These are phyloP conservation scores for Trametes hirsuta DNA, from an alignment of 1,284 basidiomycete species.

Conservation along the genomic window DNA sequence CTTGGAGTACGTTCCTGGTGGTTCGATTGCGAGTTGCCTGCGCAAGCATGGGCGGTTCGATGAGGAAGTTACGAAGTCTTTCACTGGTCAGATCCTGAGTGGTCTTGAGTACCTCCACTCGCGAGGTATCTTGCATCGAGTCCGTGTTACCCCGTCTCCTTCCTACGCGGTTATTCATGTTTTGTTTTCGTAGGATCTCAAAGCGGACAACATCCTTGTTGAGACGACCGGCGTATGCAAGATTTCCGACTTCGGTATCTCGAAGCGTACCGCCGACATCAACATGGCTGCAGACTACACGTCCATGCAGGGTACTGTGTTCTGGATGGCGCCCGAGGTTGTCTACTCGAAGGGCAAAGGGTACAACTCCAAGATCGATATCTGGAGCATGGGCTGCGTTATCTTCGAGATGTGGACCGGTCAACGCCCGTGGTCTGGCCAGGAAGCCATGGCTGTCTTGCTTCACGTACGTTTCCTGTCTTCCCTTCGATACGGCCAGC, in stretches of 20 bases:
- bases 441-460: slow-evolving; percentile 92
- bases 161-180: neutral
- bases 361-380: slow-evolving; percentile 97
- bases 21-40: slow-evolving; percentile 92
- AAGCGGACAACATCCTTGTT: slow-evolving; percentile 98
- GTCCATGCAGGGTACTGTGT: slow-evolving; percentile 95
- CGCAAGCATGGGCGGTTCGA: slow-evolving; percentile 93
- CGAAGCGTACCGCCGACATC: slow-evolving; percentile 87
- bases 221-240: slow-evolving; percentile 94
- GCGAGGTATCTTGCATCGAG: slow-evolving; percentile 90
- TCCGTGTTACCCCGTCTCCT: slow-evolving; percentile 33
- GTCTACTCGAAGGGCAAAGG: slow-evolving; percentile 83
- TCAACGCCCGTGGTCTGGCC: slow-evolving; percentile 88
- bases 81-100: slow-evolving; percentile 89
- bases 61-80: slow-evolving; percentile 91
- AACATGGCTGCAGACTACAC: slow-evolving; percentile 82
- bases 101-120: slow-evolving; percentile 95
- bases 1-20: slow-evolving; percentile 97
- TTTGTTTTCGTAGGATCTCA: slow-evolving; percentile 72
- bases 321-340: slow-evolving; percentile 99
- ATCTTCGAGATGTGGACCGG: slow-evolving; percentile 99
- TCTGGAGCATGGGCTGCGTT: slow-evolving; percentile 98
- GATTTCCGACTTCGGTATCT: slow-evolving; percentile 98
- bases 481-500: neutral
- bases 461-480: slow-evolving; percentile 68